These are phyloP conservation scores for Diaporthe vexans DNA, from an alignment of 2,329 filamentous ascomycete genomes.

Conservation along the genomic window DNA sequence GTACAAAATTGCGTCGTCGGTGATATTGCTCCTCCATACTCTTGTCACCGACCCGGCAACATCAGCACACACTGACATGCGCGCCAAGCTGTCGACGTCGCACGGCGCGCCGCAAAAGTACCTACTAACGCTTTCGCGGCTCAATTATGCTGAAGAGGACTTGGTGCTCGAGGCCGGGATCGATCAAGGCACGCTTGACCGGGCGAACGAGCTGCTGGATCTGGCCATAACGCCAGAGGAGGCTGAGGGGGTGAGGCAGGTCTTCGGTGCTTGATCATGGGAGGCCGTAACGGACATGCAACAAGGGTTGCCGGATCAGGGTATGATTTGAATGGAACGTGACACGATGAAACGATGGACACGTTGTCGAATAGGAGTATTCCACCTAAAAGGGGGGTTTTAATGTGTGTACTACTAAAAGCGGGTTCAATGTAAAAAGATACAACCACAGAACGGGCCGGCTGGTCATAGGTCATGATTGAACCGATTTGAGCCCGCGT, in stretches of 20 bases:
- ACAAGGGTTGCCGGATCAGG: not conserved
- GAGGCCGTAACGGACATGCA: not conserved
- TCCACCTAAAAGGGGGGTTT: not conserved
- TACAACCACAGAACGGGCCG: not conserved
- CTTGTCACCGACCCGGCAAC: conserved; percentile 65
- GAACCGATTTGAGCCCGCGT: not conserved
- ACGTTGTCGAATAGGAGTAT: not conserved
- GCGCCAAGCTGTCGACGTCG: conserved; percentile 77
- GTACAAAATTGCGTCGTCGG: conserved; percentile 62
- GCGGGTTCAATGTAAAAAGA: conserved; percentile 1
- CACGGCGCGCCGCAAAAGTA: conserved; percentile 86
- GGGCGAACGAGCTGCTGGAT: conserved; percentile 86
- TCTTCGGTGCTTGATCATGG: conserved; percentile 50
- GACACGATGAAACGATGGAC: not conserved
- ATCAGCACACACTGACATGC: conserved; percentile 69
- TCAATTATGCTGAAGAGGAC: conserved; percentile 88
- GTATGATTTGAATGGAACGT: not conserved
- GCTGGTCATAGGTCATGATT: not conserved
- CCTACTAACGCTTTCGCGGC: conserved; percentile 81
- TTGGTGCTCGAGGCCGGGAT: conserved; percentile 82
- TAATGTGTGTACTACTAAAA: conserved; percentile 9
- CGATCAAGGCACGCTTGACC: conserved; percentile 82
- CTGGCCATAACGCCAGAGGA: conserved; percentile 83
- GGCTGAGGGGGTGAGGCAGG: conserved; percentile 58
- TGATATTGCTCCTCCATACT: conserved; percentile 64